Evolutionary conservation across 2,329 filamentous ascomycete species (phyloP).

Genomic region (Fusarium veterinarium): DNA sequence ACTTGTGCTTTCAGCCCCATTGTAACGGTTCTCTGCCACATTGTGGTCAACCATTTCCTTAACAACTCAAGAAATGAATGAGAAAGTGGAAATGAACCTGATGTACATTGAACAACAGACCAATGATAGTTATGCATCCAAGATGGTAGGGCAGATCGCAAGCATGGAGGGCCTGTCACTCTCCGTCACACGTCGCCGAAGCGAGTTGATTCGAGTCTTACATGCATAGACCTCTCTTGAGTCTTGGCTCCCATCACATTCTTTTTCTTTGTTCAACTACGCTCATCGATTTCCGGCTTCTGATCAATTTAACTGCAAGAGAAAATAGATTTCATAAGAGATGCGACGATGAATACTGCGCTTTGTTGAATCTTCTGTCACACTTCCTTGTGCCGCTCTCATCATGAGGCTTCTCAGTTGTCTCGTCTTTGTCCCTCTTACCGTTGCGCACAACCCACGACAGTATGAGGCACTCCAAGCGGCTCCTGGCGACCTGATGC

Average conservation of each 20-base stretch:
- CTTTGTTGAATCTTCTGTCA: not conserved
- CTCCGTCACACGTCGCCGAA: slow-evolving; percentile 8
- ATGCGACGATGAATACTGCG: slow-evolving; percentile 25
- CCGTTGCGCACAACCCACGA: slow-evolving; percentile 23
- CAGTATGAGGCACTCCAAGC: slow-evolving; percentile 39
- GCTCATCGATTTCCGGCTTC: not conserved
- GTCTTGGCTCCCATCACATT: slow-evolving; percentile 21
- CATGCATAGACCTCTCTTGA: slow-evolving; percentile 31
- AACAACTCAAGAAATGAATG: slow-evolving; percentile 10
- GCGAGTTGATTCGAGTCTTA: slow-evolving; percentile 28
- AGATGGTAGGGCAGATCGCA: not conserved
- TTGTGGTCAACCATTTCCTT: slow-evolving; percentile 8
- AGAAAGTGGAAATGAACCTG: slow-evolving; percentile 5
- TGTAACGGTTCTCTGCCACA: slow-evolving; percentile 20
- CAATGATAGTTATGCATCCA: slow-evolving; percentile 2
- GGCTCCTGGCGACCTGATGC: slow-evolving; percentile 45
- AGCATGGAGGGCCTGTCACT: slow-evolving; percentile 3
- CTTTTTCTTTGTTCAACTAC: slow-evolving; percentile 23
- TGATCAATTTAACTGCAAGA: not conserved
- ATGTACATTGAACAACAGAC: not conserved
- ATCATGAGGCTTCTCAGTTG: slow-evolving; percentile 34
- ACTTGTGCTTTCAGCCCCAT: slow-evolving; percentile 24
- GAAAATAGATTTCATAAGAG: not conserved
- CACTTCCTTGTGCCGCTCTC: slow-evolving; percentile 2
- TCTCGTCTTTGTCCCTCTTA: slow-evolving; percentile 22